Conservation (phyloP, 1,284 basidiomycete genomes). For the Paramarasmius palmivorus region DNA sequence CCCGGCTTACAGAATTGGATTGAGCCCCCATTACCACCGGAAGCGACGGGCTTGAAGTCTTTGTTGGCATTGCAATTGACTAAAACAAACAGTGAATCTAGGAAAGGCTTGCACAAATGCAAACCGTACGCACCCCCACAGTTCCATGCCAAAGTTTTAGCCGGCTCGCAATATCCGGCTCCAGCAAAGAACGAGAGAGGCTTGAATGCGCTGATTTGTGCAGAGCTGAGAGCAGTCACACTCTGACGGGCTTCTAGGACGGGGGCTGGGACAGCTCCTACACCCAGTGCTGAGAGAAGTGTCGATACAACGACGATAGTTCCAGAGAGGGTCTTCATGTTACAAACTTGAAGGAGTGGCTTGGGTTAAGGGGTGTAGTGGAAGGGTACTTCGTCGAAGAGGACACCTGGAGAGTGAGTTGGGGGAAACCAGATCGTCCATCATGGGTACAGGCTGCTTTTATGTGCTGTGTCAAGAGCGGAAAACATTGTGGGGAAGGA, state of each 20-base stretch:
- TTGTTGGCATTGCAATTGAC: constrained; percentile 55
- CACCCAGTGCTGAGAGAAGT: no score
- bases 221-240: constrained; percentile 30
- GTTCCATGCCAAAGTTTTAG: constrained; percentile 43
- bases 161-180: constrained; percentile 34
- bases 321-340: no score
- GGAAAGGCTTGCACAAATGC: not conserved
- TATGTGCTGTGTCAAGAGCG: no score
- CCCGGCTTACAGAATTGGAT: constrained; percentile 49
- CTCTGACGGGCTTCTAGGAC: constrained; percentile 3
- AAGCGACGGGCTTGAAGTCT: constrained; percentile 53
- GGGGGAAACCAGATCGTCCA: no score
- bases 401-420: no score
- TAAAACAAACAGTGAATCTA: constrained; percentile 24
- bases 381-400: no score
- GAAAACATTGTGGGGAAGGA: no score
- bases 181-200: constrained; percentile 40
- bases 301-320: no score
- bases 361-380: no score
- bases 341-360: no score
- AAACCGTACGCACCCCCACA: constrained; percentile 50
- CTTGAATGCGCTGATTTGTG: constrained; percentile 34
- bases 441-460: no score
- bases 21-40: constrained; percentile 57
- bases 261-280: not conserved